phyloP scores from a whole-genome alignment of 2,329 filamentous ascomycete genomes.

The Botryosphaeria dothidea region DNA sequence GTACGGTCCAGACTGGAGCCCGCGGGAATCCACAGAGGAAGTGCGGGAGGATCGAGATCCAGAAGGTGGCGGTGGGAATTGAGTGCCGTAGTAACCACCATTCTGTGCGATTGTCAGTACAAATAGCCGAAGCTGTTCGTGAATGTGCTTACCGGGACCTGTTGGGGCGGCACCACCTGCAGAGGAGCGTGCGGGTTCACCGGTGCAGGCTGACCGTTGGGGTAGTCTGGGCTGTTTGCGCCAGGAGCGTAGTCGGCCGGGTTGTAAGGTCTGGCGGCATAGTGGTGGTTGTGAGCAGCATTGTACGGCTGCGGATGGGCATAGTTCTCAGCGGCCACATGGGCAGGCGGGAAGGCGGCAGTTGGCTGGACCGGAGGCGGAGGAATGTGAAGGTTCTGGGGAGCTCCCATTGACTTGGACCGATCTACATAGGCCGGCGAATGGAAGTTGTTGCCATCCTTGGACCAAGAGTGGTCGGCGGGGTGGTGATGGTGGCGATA shows the following conservation, averaged over 20 bases:
- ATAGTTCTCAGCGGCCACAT: slow-evolving; percentile 31
- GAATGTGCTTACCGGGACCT: neutral
- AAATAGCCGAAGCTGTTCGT: neutral
- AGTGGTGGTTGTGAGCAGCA: neutral
- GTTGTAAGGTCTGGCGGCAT: slow-evolving; percentile 30
- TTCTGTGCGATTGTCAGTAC: neutral
- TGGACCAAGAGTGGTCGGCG: neutral
- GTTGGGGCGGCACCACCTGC: neutral
- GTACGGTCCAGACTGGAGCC: slow-evolving; percentile 3
- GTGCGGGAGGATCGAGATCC: slow-evolving; percentile 15
- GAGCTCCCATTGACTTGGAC: neutral
- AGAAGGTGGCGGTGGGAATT: slow-evolving; percentile 12
- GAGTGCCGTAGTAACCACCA: slow-evolving; percentile 15
- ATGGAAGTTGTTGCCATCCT: neutral
- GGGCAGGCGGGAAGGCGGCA: slow-evolving; percentile 33
- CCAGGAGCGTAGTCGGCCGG: slow-evolving; percentile 28
- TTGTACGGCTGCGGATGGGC: slow-evolving; percentile 16
- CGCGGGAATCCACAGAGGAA: slow-evolving; percentile 16
- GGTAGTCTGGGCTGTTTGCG: neutral
- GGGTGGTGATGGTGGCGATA: slow-evolving; percentile 3
- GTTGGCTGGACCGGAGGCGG: slow-evolving; percentile 28
- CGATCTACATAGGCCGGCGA: neutral
- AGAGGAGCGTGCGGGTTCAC: neutral
- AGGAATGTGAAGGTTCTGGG: slow-evolving; percentile 25
- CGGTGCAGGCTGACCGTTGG: neutral